Evolutionary conservation across 116 monocot genomes (phyloP).

Genomic region (Zostera marina): DNA sequence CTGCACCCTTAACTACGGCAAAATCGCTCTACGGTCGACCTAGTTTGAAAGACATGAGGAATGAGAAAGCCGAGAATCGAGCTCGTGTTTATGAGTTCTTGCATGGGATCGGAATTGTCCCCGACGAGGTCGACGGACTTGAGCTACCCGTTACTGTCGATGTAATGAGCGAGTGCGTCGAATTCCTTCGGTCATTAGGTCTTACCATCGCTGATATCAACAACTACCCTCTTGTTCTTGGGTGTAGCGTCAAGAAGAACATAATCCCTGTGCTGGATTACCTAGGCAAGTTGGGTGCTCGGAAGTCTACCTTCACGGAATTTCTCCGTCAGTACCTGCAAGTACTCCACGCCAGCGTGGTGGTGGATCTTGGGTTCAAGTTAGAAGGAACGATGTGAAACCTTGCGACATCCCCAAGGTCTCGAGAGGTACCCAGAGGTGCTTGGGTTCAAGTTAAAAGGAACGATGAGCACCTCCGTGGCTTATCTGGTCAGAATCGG

Average conservation of each 20-base stretch:
- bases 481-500: conserved; percentile 80
- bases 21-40: conserved; percentile 60
- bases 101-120: conserved; percentile 40
- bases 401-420: no score
- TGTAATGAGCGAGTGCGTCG: conserved; percentile 84
- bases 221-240: conserved; percentile 70
- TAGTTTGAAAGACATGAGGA: conserved; percentile 46
- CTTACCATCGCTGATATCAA: conserved; percentile 67
- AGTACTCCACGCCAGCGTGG: no score
- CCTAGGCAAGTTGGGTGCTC: no score
- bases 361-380: no score
- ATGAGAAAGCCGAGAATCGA: conserved; percentile 39
- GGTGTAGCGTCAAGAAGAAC: conserved; percentile 93
- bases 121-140: conserved; percentile 80
- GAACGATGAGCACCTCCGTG: conserved; percentile 95
- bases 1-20: conserved; percentile 9
- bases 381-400: no score
- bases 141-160: conserved; percentile 77
- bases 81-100: conserved; percentile 63
- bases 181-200: no score
- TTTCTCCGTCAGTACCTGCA: no score
- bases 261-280: conserved; percentile 92
- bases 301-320: no score
- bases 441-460: conserved; percentile 86
- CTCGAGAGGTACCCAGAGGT: conserved; percentile 84